Conservation (phyloP, 495 filamentous ascomycete species). For the Achaetomiella virescens region DNA sequence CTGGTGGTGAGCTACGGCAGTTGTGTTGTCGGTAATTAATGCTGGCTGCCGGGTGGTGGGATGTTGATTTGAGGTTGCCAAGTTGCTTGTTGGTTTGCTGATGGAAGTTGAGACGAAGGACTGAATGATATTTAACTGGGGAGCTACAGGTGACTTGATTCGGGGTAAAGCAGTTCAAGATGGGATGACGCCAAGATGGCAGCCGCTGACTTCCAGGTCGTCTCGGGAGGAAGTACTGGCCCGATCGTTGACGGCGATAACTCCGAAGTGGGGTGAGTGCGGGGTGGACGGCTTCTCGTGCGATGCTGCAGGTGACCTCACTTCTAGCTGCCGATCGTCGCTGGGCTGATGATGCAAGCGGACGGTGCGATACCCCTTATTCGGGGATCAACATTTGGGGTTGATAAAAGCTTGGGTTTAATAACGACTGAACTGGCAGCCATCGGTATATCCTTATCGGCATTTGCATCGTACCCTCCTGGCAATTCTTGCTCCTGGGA, state of each 20-base stretch:
- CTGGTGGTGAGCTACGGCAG: no score
- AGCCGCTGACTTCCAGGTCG: neutral
- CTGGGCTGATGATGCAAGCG: neutral
- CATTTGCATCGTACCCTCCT: no score
- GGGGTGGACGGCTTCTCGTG: neutral
- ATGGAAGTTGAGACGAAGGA: no score
- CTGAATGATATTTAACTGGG: no score
- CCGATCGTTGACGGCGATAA: slow-evolving; percentile 5
- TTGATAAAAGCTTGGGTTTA: no score
- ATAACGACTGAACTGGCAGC: no score
- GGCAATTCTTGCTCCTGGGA: no score
- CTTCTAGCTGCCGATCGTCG: slow-evolving; percentile 1
- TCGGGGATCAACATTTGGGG: no score
- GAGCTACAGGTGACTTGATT: neutral
- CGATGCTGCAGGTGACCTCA: slow-evolving; percentile 3
- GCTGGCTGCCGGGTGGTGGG: no score
- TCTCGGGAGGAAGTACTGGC: slow-evolving; percentile 13
- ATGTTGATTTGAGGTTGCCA: no score
- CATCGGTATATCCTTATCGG: no score
- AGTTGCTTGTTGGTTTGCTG: neutral
- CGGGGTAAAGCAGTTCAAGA: neutral
- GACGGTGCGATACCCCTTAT: neutral
- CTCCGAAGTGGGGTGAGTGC: slow-evolving; percentile 2
- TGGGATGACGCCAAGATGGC: neutral
- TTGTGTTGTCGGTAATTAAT: no score